Evolutionary conservation across 2,329 filamentous ascomycete species (phyloP).

Genomic region (Botrytis squamosa): DNA sequence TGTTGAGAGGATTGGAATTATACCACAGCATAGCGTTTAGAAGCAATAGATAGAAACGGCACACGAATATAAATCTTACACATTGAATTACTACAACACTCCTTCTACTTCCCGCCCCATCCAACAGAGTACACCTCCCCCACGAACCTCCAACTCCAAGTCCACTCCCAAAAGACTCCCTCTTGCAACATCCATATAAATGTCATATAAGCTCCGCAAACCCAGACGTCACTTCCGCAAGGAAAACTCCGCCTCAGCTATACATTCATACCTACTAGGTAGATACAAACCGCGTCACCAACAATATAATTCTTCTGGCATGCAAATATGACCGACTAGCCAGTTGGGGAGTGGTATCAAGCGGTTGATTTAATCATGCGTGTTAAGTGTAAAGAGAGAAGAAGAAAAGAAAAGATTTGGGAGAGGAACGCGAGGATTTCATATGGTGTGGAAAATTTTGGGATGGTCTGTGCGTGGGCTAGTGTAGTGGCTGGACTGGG

Average conservation of each 20-base stretch:
- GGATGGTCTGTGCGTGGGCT: not conserved
- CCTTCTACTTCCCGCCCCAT: not conserved
- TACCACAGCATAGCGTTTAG: slow-evolving; percentile 11
- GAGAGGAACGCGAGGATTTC: not conserved
- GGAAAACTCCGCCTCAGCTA: not conserved
- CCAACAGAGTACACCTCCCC: not conserved
- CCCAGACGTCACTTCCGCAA: slow-evolving; percentile 4
- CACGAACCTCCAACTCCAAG: not conserved
- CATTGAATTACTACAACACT: not conserved
- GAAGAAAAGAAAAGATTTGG: not conserved
- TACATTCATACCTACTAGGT: not conserved
- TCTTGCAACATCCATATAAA: not conserved
- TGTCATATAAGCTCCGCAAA: slow-evolving; percentile 21
- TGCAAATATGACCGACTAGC: slow-evolving; percentile 37
- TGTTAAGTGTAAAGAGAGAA: slow-evolving; percentile 29
- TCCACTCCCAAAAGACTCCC: not conserved
- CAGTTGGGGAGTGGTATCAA: slow-evolving; percentile 33
- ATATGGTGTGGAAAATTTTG: not conserved
- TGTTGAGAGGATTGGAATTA: not conserved
- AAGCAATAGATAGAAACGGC: not conserved
- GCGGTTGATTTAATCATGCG: slow-evolving; percentile 37
- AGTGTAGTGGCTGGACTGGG: not conserved
- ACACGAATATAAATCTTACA: not conserved
- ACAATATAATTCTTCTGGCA: slow-evolving; percentile 31
- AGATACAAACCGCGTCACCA: slow-evolving; percentile 13